Conservation (phyloP, 805 yeast species). For the baker's yeast (Saccharomyces cerevisiae) region DNA sequence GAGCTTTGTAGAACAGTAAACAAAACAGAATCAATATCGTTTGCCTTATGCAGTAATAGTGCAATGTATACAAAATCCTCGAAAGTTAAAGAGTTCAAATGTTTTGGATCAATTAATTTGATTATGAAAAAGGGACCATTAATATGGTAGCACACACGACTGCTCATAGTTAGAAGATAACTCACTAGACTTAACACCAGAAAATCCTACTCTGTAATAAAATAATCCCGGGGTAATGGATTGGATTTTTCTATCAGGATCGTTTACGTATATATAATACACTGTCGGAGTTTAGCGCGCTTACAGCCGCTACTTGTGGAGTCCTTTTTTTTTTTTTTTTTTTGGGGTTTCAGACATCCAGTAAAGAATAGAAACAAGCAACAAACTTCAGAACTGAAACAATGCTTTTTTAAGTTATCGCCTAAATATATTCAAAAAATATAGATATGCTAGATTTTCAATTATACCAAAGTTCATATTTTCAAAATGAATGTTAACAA, state of each 20-base stretch:
- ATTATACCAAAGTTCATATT: background rate
- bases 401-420: background rate
- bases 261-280: background rate
- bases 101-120: slow-evolving; percentile 53
- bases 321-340: background rate
- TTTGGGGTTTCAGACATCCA: background rate
- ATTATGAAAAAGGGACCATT: slow-evolving; percentile 43
- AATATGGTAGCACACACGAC: slow-evolving; percentile 6
- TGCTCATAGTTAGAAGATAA: background rate
- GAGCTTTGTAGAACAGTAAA: slow-evolving; percentile 60
- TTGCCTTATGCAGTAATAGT: slow-evolving; percentile 49
- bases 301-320: background rate
- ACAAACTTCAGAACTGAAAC: no score
- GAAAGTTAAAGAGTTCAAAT: slow-evolving; percentile 59
- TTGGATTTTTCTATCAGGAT: background rate
- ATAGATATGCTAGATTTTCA: no score
- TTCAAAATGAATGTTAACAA: no score
- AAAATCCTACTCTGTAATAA: background rate
- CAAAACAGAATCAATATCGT: slow-evolving; percentile 49
- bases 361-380: background rate
- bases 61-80: slow-evolving; percentile 57
- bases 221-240: background rate
- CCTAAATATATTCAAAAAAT: no score
- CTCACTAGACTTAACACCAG: no score
- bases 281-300: background rate